These are phyloP conservation scores for Salix dunnii DNA, from an alignment of 345 rosid genomes.

Conservation along the genomic window DNA sequence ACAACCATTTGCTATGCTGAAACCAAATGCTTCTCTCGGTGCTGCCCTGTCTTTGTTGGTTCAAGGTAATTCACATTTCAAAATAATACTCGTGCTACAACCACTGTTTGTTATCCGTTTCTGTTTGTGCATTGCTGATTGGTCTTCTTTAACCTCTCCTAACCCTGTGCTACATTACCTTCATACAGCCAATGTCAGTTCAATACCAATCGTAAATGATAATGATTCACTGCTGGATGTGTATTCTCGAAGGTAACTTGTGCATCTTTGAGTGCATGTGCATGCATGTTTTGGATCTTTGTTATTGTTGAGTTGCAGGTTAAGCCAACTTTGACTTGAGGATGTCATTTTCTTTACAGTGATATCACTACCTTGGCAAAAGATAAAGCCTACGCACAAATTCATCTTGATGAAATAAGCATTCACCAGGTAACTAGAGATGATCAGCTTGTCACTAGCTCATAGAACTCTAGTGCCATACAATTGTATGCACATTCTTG, in stretches of 20 bases:
- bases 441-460: background rate
- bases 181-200: constrained; percentile 82
- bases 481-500: background rate
- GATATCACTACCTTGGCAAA: constrained; percentile 87
- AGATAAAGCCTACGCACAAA: constrained; percentile 87
- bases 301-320: background rate
- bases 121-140: background rate
- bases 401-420: constrained; percentile 84
- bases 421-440: constrained; percentile 69
- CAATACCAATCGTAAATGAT: constrained; percentile 84
- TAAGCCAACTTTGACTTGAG: background rate
- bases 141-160: background rate
- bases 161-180: constrained; percentile 9
- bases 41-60: constrained; percentile 66
- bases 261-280: background rate
- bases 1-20: constrained; percentile 58
- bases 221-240: constrained; percentile 76
- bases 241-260: constrained; percentile 68
- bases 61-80: constrained; percentile 47
- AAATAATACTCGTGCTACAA: background rate
- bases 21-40: constrained; percentile 68
- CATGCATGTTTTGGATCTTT: background rate
- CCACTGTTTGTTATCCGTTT: background rate
- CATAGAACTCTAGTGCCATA: background rate
- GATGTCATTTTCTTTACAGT: constrained; percentile 32